phyloP scores from a whole-genome alignment of 257 asterid genomes.

The Agastache rugosa region DNA sequence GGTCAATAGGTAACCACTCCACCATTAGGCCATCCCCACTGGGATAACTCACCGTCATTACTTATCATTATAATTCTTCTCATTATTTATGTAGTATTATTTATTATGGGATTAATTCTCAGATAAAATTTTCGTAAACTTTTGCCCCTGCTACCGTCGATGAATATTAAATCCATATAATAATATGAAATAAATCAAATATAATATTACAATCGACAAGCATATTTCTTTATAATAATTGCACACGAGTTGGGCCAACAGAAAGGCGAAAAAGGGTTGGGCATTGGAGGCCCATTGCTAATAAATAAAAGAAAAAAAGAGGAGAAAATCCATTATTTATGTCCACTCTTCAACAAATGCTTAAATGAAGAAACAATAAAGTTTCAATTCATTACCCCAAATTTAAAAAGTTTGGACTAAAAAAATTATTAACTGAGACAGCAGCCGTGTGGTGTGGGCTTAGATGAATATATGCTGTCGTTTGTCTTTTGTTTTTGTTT shows the following conservation, averaged over 20 bases:
- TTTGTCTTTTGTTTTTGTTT: slow-evolving; percentile 2
- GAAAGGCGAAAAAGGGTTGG: slow-evolving; percentile 14
- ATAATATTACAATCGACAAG: not conserved
- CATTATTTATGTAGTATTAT: no score
- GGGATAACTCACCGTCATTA: not conserved
- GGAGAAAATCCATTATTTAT: slow-evolving; percentile 15
- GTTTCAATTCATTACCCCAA: not conserved
- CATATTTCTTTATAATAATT: slow-evolving; percentile 1
- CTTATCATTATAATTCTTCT: not conserved
- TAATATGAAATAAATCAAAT: not conserved
- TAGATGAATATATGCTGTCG: not conserved
- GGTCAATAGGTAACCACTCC: no score
- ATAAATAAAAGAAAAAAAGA: not conserved
- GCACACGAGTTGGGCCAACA: slow-evolving; percentile 36
- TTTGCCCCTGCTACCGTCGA: no score
- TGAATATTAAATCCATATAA: not conserved
- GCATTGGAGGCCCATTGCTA: slow-evolving; percentile 30
- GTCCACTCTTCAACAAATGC: slow-evolving; percentile 31
- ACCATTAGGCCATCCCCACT: no score
- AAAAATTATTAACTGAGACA: not conserved
- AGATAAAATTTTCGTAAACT: no score
- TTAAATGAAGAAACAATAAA: slow-evolving; percentile 2
- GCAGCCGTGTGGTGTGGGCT: not conserved
- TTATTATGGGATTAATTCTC: no score
- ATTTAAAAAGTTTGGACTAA: not conserved